phyloP scores from a whole-genome alignment of 2,329 filamentous ascomycete genomes.

The Aureobasidium sp. region DNA sequence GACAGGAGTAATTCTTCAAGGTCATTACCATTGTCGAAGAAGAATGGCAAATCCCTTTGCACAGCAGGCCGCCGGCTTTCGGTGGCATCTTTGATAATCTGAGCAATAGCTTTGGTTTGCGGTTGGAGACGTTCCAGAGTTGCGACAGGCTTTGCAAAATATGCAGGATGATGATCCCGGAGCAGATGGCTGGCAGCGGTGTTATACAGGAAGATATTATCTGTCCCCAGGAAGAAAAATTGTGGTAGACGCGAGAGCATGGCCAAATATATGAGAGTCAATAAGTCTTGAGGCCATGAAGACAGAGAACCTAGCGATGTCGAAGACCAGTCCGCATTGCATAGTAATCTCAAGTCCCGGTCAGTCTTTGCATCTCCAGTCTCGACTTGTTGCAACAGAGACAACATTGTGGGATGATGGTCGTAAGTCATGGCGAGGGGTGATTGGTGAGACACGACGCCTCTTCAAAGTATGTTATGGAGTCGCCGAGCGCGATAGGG shows the following conservation, averaged over 20 bases:
- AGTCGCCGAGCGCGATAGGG: background rate
- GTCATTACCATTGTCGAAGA: background rate
- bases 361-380: background rate
- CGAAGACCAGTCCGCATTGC: background rate
- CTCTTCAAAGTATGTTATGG: background rate
- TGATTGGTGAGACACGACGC: background rate
- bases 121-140: background rate
- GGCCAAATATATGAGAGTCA: slow-evolving; percentile 20
- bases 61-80: background rate
- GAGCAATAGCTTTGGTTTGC: background rate
- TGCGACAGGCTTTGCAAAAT: background rate
- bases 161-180: slow-evolving; percentile 18
- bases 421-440: background rate
- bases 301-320: slow-evolving; percentile 19
- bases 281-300: slow-evolving; percentile 20
- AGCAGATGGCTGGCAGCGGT: slow-evolving; percentile 14
- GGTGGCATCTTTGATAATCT: background rate
- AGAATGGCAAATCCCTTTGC: background rate
- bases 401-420: background rate
- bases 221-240: slow-evolving; percentile 14
- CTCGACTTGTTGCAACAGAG: background rate
- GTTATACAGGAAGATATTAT: slow-evolving; percentile 22
- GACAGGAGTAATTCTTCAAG: background rate
- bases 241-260: slow-evolving; percentile 21
- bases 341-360: background rate